A percentile compares a stretch with the other conserved stretches of the same genome.
These are phyloP conservation scores for Coniochaeta sp. DNA, from an alignment of 2,329 filamentous ascomycete genomes.

Conservation along the genomic window DNA sequence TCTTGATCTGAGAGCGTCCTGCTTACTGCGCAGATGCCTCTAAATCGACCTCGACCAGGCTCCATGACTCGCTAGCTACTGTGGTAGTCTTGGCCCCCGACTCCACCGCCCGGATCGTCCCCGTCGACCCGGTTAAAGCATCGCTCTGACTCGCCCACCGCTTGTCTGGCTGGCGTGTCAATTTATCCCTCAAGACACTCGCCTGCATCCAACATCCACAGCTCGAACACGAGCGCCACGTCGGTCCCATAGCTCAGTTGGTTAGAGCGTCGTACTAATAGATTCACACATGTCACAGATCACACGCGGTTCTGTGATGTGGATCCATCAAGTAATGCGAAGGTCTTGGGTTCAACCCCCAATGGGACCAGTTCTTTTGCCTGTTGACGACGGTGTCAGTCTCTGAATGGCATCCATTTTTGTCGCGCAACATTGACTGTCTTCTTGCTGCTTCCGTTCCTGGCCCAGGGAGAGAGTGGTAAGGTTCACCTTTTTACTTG, in stretches of 20 bases:
- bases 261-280: neutral
- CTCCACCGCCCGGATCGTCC: no score
- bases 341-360: neutral
- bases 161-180: neutral
- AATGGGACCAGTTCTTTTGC: neutral
- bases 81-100: neutral
- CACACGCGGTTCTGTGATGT: neutral
- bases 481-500: no score
- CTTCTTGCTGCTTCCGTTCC: no score
- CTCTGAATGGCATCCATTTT: neutral
- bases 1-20: no score
- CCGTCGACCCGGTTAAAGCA: no score
- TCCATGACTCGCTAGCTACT: no score
- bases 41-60: no score
- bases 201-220: neutral
- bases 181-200: no score
- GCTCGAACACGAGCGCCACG: no score
- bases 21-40: no score
- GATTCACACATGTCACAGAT: neutral
- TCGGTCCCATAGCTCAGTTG: neutral
- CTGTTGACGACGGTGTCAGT: neutral
- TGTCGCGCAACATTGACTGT: no score
- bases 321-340: neutral
- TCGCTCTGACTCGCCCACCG: neutral
- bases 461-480: no score